Evolutionary conservation across 345 rosid species (phyloP).

Genomic region (Theobroma cacao): DNA sequence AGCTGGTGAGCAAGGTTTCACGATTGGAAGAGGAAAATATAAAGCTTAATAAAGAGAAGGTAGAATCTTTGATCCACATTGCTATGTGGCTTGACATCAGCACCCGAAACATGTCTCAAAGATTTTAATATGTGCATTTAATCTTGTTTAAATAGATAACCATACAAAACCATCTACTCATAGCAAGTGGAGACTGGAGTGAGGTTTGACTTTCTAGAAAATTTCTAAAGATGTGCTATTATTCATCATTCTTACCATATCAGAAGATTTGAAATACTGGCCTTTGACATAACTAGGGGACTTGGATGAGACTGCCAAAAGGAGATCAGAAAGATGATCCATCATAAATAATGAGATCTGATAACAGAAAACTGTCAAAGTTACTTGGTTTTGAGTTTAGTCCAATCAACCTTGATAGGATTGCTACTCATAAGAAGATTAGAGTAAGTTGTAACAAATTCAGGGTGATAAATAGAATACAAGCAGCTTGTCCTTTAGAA

Average conservation of each 20-base stretch:
- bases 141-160: not conserved
- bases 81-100: not conserved
- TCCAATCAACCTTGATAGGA: not conserved
- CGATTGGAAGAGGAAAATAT: conserved; percentile 43
- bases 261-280: not conserved
- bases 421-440: not conserved
- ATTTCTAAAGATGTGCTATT: not conserved
- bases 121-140: not conserved
- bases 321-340: not conserved
- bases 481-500: not conserved
- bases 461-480: not conserved
- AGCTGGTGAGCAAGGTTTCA: conserved; percentile 54
- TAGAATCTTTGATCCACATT: conserved; percentile 17
- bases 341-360: not conserved
- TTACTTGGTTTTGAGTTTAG: not conserved
- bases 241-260: not conserved
- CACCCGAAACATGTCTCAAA: not conserved
- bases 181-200: not conserved
- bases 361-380: not conserved
- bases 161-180: not conserved
- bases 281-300: not conserved
- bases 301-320: not conserved
- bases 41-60: conserved; percentile 63
- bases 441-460: not conserved
- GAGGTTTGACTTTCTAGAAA: not conserved